phyloP scores from a whole-genome alignment of 352 stramenopile species.

The Globisporangium viniferum region DNA sequence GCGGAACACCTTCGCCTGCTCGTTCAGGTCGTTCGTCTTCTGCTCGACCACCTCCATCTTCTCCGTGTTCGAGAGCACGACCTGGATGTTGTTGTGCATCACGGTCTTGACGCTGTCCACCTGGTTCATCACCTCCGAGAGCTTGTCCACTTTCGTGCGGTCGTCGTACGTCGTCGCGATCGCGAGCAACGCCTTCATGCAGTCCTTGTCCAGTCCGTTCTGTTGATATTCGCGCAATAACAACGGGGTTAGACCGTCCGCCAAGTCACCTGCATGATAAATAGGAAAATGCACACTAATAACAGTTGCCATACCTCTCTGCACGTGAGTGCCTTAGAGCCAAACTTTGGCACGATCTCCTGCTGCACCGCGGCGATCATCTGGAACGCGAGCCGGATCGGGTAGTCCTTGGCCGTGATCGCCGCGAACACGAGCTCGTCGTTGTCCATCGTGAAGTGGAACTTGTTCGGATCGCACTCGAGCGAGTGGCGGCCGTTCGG shows the following conservation, averaged over 20 bases:
- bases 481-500: constrained; percentile 85
- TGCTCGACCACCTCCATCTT: constrained; percentile 88
- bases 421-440: constrained; percentile 81
- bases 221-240: constrained; percentile 11
- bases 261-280: background rate
- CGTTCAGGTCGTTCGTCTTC: constrained; percentile 85
- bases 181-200: constrained; percentile 47
- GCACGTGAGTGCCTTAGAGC: constrained; percentile 69
- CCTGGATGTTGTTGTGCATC: constrained; percentile 88
- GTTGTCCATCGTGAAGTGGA: constrained; percentile 89
- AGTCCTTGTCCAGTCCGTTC: constrained; percentile 80
- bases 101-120: constrained; percentile 79
- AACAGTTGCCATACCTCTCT: constrained; percentile 46
- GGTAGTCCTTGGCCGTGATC: constrained; percentile 81
- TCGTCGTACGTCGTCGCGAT: constrained; percentile 81
- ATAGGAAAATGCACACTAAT: background rate
- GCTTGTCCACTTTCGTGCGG: constrained; percentile 84
- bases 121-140: constrained; percentile 81
- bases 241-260: background rate
- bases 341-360: constrained; percentile 75
- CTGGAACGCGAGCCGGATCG: constrained; percentile 79
- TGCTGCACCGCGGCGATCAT: constrained; percentile 76
- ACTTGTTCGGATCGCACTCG: constrained; percentile 86
- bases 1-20: constrained; percentile 84
- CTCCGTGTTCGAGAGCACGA: constrained; percentile 84